Conservation (phyloP, 768 basidiomycete genomes). For the Thelephora aurantiotincta region DNA sequence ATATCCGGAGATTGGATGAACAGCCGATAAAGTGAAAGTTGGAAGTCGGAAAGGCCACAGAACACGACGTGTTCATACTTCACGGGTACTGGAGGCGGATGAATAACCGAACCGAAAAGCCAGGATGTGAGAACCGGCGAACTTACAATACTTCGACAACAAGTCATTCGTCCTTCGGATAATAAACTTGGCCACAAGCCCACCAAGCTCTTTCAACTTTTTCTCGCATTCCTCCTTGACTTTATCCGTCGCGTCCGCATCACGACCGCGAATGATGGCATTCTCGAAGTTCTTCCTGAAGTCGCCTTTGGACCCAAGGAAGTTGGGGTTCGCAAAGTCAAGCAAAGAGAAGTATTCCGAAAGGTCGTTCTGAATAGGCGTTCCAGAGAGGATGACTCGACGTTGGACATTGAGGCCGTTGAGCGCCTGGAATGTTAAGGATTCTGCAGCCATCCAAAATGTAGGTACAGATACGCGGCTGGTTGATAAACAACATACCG, state of each 20-base stretch:
- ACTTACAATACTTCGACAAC: slow-evolving; percentile 85
- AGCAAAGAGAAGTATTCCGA: slow-evolving; percentile 91
- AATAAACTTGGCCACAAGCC: slow-evolving; percentile 84
- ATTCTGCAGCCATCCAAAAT: slow-evolving; percentile 34
- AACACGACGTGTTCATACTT: slow-evolving; percentile 99
- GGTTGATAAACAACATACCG: slow-evolving; percentile 30
- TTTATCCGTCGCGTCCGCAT: slow-evolving; percentile 69
- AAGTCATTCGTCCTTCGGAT: slow-evolving; percentile 90
- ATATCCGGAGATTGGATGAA: slow-evolving; percentile 93
- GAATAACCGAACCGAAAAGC: slow-evolving; percentile 3
- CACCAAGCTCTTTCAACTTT: slow-evolving; percentile 84
- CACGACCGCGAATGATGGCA: slow-evolving; percentile 79
- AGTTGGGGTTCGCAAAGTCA: slow-evolving; percentile 87
- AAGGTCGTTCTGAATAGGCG: slow-evolving; percentile 89
- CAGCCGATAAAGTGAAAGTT: slow-evolving; percentile 70
- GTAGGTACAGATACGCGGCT: neutral
- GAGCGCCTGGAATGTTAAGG: slow-evolving; percentile 75
- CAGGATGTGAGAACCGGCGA: neutral
- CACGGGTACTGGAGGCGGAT: slow-evolving; percentile 62
- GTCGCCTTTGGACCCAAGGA: slow-evolving; percentile 75
- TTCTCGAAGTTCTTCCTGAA: slow-evolving; percentile 95
- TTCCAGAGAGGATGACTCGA: slow-evolving; percentile 88
- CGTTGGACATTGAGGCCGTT: slow-evolving; percentile 75
- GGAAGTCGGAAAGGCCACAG: slow-evolving; percentile 73
- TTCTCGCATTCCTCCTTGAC: slow-evolving; percentile 73